Base-by-base conservation (phyloP, 495 filamentous ascomycete species). In the Mytilinidion resinicola region DNA sequence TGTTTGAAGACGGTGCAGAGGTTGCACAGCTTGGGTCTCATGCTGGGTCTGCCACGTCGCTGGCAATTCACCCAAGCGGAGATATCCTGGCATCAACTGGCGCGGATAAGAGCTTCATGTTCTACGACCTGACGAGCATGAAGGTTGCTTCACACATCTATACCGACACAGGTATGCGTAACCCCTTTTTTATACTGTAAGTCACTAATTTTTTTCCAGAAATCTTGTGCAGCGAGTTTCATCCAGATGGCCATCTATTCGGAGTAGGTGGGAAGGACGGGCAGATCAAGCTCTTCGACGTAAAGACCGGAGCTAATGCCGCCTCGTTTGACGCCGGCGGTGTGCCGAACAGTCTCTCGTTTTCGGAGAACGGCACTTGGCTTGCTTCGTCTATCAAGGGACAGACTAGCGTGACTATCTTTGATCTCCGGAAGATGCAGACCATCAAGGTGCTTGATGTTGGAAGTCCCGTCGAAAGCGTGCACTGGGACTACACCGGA, bases 341-440 rank as follows among this genome's bases (percentile, higher is more conserved):
- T 1, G 80, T 89, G 0, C 80, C 96, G 33, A 82, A 85, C 63
- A 79, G 82, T 33, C 73, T 98, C 7, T 77, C 83, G 62, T 98
- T 98, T 76, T 96, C 91, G 0, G 95, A 98, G 72, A 98, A 97
- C 60, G 93, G 93, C n/a, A 92, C 85, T 59, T 96, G 90, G 86
- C 83, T 98, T 61, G 93, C 95, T 9, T 82, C 88, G 0, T 82
- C 84, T 14, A 80, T 81, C 20, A 82, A 86, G 64, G 84, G 84
- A 19, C 85, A 87, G 48, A 87, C 83, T 8, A 85, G 77, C 15
- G 84, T 96, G 51, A 84, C 85, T 8, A 84, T 98, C 58, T 97
- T 91, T 78, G 91, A 97, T 73, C 78, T 98, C 41, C 87, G 93
- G 56, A 96, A 90, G 71, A 83, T 85, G 35, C 82, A 84, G 46